Percentiles rank a stretch among this genome's conserved stretches.
Evolutionary conservation across 1,284 basidiomycete genomes (phyloP).

Genomic region (Clitocybe nebularis): DNA sequence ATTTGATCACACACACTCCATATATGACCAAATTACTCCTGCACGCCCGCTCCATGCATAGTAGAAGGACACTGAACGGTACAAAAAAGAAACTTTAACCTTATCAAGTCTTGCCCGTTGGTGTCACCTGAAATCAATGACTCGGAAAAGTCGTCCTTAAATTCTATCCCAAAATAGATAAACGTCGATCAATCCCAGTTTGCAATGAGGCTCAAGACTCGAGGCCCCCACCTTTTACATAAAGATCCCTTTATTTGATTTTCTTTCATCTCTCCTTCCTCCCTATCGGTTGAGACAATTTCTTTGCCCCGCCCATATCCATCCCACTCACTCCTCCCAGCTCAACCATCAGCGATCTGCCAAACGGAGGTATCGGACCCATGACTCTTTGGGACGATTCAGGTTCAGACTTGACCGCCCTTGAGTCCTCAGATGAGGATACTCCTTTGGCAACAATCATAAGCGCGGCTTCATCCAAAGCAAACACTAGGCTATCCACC

Average conservation of each 20-base stretch:
- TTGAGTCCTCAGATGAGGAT: slow-evolving; percentile 9
- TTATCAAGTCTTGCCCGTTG: too few relatives aligned
- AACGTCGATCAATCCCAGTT: background rate
- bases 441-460: background rate
- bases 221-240: background rate
- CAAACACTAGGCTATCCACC: slow-evolving; percentile 3
- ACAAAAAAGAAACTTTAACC: too few relatives aligned
- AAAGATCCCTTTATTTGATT: background rate
- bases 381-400: background rate
- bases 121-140: too few relatives aligned
- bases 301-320: background rate
- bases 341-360: background rate
- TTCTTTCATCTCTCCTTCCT: background rate
- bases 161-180: too few relatives aligned
- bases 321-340: background rate
- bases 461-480: background rate
- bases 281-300: background rate
- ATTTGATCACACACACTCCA: too few relatives aligned
- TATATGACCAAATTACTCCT: too few relatives aligned
- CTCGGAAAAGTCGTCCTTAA: too few relatives aligned
- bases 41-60: too few relatives aligned
- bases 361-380: background rate
- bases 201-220: background rate
- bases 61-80: too few relatives aligned
- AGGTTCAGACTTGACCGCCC: background rate